phyloP scores from a whole-genome alignment of 208 protist species.

The Balamuthia mandrillaris region DNA sequence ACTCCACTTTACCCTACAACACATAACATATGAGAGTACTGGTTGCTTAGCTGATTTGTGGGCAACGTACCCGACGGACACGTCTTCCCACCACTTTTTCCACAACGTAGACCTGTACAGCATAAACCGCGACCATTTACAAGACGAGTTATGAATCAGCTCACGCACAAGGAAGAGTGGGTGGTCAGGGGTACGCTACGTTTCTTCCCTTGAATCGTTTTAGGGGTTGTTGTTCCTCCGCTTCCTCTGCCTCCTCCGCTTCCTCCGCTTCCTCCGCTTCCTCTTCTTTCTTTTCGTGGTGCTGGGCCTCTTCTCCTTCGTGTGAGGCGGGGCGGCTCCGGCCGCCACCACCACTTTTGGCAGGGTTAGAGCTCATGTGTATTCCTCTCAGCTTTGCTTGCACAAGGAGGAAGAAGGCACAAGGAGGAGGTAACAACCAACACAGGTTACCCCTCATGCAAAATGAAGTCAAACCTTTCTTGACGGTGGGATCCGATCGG shows the following conservation, averaged over 20 bases:
- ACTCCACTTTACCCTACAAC: constrained; percentile 7
- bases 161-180: neutral
- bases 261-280: neutral
- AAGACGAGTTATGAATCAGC: neutral
- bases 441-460: no score
- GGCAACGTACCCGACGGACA: neutral
- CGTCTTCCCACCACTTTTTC: constrained; percentile 15
- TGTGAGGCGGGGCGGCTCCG: neutral
- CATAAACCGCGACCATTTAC: no score
- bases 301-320: neutral
- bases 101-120: constrained; percentile 1
- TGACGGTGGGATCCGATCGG: no score
- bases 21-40: neutral
- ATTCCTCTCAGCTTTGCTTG: no score
- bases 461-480: no score
- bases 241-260: neutral
- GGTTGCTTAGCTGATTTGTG: neutral
- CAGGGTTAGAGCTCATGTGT: no score
- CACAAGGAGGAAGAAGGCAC: no score
- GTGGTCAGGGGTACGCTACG: neutral
- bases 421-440: no score
- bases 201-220: neutral
- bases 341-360: neutral
- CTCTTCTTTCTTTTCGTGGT: neutral
- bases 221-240: neutral